A percentile compares a stretch with the other conserved stretches of the same genome.
Conservation (phyloP, 2,329 filamentous ascomycete genomes). For the Ophiosphaerella herpotricha region DNA sequence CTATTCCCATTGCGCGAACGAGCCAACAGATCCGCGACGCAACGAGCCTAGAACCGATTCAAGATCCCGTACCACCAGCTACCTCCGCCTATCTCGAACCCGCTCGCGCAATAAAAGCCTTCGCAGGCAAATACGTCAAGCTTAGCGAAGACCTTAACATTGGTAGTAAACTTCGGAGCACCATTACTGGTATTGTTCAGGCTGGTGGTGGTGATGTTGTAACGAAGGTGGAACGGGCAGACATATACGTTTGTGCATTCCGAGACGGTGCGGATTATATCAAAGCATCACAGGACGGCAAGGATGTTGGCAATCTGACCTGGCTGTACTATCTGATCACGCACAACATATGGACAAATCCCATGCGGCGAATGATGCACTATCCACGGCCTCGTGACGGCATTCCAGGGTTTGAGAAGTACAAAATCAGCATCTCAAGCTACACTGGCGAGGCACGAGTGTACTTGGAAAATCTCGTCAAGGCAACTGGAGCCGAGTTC, state of each 20-base stretch:
- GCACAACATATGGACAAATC: slow-evolving; percentile 85
- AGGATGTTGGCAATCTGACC: slow-evolving; percentile 86
- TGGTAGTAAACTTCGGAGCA: slow-evolving; percentile 65
- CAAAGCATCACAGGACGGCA: slow-evolving; percentile 73
- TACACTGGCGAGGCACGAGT: slow-evolving; percentile 93
- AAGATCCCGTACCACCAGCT: slow-evolving; percentile 25
- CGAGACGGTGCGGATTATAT: slow-evolving; percentile 81
- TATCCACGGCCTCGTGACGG: slow-evolving; percentile 81
- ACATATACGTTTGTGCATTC: slow-evolving; percentile 87
- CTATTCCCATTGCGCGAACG: slow-evolving; percentile 54
- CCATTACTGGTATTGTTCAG: slow-evolving; percentile 72
- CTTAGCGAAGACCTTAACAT: slow-evolving; percentile 76
- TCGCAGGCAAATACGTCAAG: slow-evolving; percentile 76
- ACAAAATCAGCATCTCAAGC: slow-evolving; percentile 89
- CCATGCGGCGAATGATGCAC: slow-evolving; percentile 80
- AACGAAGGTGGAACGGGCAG: slow-evolving; percentile 67
- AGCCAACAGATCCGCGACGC: slow-evolving; percentile 42
- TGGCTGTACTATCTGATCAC: slow-evolving; percentile 95
- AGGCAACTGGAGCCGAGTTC: slow-evolving; percentile 81
- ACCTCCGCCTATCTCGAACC: slow-evolving; percentile 25
- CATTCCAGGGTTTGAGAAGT: slow-evolving; percentile 75
- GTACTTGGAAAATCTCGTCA: slow-evolving; percentile 91
- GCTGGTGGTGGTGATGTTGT: slow-evolving; percentile 74
- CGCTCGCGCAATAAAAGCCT: slow-evolving; percentile 60
- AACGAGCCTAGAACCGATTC: slow-evolving; percentile 36